These are phyloP conservation scores for Verticillium longisporum DNA, from an alignment of 2,329 filamentous ascomycete species.

Conservation along the genomic window DNA sequence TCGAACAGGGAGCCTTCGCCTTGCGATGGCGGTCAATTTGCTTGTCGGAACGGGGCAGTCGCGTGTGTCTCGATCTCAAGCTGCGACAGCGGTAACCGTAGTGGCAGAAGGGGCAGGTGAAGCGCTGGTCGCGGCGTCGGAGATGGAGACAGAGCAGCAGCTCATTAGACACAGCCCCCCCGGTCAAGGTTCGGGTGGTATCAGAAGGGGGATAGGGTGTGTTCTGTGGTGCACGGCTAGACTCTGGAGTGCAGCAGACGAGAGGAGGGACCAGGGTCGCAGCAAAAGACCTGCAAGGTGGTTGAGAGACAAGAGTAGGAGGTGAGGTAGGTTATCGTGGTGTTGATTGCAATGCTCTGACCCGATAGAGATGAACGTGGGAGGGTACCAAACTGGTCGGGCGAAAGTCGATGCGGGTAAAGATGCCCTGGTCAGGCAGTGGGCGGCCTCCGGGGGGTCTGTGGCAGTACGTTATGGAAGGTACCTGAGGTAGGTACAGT, in stretches of 20 bases:
- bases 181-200: background rate
- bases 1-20: background rate
- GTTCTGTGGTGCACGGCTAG: background rate
- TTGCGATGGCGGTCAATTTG: background rate
- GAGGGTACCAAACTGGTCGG: background rate
- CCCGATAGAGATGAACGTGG: background rate
- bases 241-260: background rate
- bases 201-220: background rate
- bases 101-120: background rate
- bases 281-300: too few relatives aligned
- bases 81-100: background rate
- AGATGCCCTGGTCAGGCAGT: background rate
- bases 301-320: background rate
- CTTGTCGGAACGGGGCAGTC: background rate
- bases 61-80: background rate
- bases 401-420: background rate
- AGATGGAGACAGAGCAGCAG: background rate
- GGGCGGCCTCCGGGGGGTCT: background rate
- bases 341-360: background rate
- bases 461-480: too few relatives aligned
- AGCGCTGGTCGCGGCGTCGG: background rate
- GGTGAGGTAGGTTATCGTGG: background rate
- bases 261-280: too few relatives aligned
- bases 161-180: background rate
- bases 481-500: too few relatives aligned